A percentile compares a stretch with the other conserved stretches of the same genome.
Conservation (phyloP, 306 rosid species). For the Oemleria cerasiformis region DNA sequence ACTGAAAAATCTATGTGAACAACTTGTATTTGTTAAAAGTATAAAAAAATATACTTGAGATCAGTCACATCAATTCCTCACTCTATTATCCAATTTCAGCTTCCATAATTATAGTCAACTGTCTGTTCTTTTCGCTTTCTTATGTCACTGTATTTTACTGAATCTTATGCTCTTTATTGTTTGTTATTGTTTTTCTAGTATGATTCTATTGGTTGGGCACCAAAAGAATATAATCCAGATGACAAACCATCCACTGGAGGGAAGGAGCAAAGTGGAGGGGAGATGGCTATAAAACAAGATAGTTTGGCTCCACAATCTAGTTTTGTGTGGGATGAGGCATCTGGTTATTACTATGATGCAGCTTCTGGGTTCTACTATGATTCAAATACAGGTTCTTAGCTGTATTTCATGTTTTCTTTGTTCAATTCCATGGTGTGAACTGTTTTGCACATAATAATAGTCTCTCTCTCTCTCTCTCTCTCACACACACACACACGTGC, state of each 20-base stretch:
- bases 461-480: neutral
- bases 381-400: conserved; percentile 73
- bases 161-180: neutral
- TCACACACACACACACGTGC: neutral
- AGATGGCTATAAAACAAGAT: conserved; percentile 39
- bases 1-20: too few relatives aligned
- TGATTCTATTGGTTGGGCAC: conserved; percentile 98
- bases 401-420: neutral
- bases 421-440: neutral
- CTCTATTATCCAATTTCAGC: too few relatives aligned
- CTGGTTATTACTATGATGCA: conserved; percentile 97
- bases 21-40: too few relatives aligned
- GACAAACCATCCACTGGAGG: conserved; percentile 64
- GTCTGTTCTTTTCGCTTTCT: neutral
- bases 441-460: too few relatives aligned
- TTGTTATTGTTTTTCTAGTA: conserved; percentile 37
- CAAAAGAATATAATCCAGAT: conserved; percentile 90
- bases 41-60: too few relatives aligned
- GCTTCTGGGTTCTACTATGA: conserved; percentile 98
- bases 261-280: conserved; percentile 50
- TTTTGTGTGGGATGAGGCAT: conserved; percentile 97
- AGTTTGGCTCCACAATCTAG: conserved; percentile 83
- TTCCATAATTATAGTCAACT: neutral
- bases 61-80: too few relatives aligned
- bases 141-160: neutral